Base-by-base conservation (phyloP, 2,329 filamentous ascomycete genomes). In the Helotiales sp. region DNA sequence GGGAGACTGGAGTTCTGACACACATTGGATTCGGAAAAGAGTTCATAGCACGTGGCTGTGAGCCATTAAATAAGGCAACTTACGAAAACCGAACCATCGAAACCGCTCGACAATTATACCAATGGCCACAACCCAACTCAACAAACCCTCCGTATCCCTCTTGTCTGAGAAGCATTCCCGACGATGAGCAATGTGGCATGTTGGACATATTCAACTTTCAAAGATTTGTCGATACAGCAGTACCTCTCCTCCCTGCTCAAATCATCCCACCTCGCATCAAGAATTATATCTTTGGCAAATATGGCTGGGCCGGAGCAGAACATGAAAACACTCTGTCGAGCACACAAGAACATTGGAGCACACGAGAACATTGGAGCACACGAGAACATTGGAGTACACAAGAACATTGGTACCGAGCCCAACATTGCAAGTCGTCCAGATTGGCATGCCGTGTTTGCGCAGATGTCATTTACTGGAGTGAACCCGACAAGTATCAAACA, bases 391-490 rank as follows among this genome's bases (percentile, higher is more conserved):
- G n/a, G n/a, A n/a, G n/a, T n/a, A n/a, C 19, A 44, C 22, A 44
- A 44, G 12, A 44, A 44, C 10, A 25, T 44, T 25, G 40, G 40
- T 15, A 25, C 40, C 8, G 55, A 55, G n/a, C 36, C 22, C 7
- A 58, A 31, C 17, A 52, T 58, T 44, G 48, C 48, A 2, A 51
- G 38, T 34, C 48, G 48, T 13, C 29, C 30, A 13, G 48, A 51
- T n/a, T 51, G 48, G 48, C 38, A 70, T 40, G 71, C 75, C n/a
- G 72, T 76, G 61, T 76, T 75, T 52, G 73, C 72, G 1, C 72
- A 71, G 58, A 75, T 78, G 46, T 70, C 74, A 54, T 76, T 75
- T 63, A 70, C 71, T 7, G 73, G 73, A 36, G 71, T 74, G 5
- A 75, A 69, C 50, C 68, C 67, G 13, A 57, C 59, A 3, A 65